Evolutionary conservation across 768 basidiomycete species (phyloP).

Genomic region (Lactarius vividus): DNA sequence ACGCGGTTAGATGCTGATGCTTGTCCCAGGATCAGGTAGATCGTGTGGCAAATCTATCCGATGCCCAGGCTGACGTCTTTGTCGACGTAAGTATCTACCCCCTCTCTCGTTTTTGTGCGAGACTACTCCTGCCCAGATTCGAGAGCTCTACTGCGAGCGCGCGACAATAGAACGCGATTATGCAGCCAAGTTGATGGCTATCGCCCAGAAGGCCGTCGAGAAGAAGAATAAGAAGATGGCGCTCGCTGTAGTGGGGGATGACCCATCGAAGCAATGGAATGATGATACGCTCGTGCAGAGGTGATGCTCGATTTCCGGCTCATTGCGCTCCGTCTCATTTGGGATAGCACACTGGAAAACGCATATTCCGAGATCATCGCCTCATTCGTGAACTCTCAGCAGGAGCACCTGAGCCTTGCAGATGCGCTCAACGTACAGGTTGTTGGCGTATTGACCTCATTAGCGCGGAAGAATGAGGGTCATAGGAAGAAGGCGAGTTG

Average conservation of each 20-base stretch:
- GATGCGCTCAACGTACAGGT: conserved; percentile 59
- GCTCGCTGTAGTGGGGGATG: conserved; percentile 59
- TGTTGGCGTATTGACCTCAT: conserved; percentile 55
- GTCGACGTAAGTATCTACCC: conserved; percentile 16
- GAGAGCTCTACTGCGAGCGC: conserved; percentile 68
- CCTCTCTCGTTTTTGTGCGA: conserved; percentile 4
- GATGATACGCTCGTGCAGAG: conserved; percentile 52
- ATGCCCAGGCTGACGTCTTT: conserved; percentile 25
- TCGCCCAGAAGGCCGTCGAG: conserved; percentile 67
- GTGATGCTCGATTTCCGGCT: conserved; percentile 35
- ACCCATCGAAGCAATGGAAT: conserved; percentile 62
- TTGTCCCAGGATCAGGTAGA: conserved; percentile 26
- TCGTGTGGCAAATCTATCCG: conserved; percentile 29
- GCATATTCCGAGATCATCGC: conserved; percentile 67
- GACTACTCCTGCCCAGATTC: conserved; percentile 47
- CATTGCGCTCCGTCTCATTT: conserved; percentile 2
- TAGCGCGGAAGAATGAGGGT: conserved; percentile 64
- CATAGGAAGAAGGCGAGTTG: conserved; percentile 60
- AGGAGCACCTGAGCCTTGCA: conserved; percentile 67
- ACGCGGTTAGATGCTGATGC: conserved; percentile 5
- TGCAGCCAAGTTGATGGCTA: conserved; percentile 61
- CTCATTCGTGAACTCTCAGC: conserved; percentile 56
- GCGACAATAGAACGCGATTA: conserved; percentile 76
- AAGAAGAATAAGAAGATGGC: conserved; percentile 62
- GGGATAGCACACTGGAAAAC: conserved; percentile 62